Percentiles rank a stretch among this genome's conserved stretches.
Conservation (phyloP, 495 filamentous ascomycete genomes). For the Podospora bellae-mahoneyi region DNA sequence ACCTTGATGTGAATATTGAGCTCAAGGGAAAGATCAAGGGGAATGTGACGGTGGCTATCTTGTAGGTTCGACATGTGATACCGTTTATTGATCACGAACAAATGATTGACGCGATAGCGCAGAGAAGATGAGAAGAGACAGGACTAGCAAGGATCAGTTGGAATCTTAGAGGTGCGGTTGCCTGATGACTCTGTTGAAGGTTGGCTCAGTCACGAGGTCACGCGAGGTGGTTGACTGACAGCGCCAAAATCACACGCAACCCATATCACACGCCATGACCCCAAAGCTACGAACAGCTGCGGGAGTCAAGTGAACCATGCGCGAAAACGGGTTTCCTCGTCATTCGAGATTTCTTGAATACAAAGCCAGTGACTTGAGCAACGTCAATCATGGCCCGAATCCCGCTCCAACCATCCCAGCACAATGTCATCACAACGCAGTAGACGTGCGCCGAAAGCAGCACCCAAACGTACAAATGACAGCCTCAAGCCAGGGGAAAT, state of each 20-base stretch:
- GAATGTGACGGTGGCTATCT: slow-evolving; percentile 25
- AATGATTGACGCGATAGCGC: not conserved
- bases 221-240: slow-evolving; percentile 15
- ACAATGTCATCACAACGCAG: not conserved
- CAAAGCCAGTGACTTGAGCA: not conserved
- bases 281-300: slow-evolving; percentile 6
- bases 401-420: not conserved
- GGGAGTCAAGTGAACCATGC: not conserved
- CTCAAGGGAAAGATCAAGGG: slow-evolving; percentile 32
- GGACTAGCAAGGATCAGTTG: not conserved
- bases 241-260: slow-evolving; percentile 12
- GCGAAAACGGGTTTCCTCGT: not conserved
- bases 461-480: not conserved
- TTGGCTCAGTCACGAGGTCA: slow-evolving; percentile 18
- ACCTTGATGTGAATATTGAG: slow-evolving; percentile 32
- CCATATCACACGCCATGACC: not conserved
- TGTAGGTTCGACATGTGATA: not conserved
- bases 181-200: not conserved
- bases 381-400: not conserved
- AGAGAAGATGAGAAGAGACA: not conserved
- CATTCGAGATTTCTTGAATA: not conserved
- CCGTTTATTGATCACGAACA: not conserved
- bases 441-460: not conserved
- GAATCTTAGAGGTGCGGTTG: not conserved
- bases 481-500: slow-evolving; percentile 12